Evolutionary conservation across 257 asterid species (phyloP).

Genomic region (Plantago major): DNA sequence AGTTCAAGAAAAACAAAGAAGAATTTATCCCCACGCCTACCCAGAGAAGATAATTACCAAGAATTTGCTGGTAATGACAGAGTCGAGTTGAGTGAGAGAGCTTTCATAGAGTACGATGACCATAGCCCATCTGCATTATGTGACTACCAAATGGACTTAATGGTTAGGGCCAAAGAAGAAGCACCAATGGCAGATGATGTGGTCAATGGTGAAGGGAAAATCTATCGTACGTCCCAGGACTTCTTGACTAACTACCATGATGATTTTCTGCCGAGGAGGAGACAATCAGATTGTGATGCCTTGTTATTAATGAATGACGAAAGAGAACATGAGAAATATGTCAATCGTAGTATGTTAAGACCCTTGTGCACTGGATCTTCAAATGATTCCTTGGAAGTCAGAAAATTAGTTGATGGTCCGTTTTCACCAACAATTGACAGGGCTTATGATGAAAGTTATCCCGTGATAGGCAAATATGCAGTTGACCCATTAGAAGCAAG

Average conservation of each 20-base stretch:
- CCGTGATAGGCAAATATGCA: constrained; percentile 16
- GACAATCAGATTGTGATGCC: constrained; percentile 33
- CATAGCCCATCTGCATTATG: constrained; percentile 19
- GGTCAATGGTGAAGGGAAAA: constrained; percentile 25
- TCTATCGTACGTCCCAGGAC: constrained; percentile 20
- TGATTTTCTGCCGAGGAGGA: constrained; percentile 34
- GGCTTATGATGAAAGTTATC: constrained; percentile 20
- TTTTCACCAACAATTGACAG: constrained; percentile 23
- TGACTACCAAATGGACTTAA: constrained; percentile 28
- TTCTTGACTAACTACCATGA: constrained; percentile 17
- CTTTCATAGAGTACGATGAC: constrained; percentile 20
- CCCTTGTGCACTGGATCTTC: constrained; percentile 9
- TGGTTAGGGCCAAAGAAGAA: constrained; percentile 24
- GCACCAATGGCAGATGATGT: constrained; percentile 25
- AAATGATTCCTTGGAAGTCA: constrained; percentile 24
- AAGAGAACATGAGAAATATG: constrained; percentile 23
- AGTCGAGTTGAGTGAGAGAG: constrained; percentile 25
- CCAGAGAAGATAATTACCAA: constrained; percentile 27
- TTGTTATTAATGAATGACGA: constrained; percentile 23
- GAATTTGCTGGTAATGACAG: constrained; percentile 15
- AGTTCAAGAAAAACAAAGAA: constrained; percentile 44
- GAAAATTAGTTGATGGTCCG: constrained; percentile 25
- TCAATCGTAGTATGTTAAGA: constrained; percentile 10
- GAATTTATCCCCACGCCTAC: constrained; percentile 22
- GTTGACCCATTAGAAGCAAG: constrained; percentile 25